Percentiles rank a stretch among this genome's conserved stretches.
phyloP scores from a whole-genome alignment of 768 basidiomycete species.

The Rhodocollybia butyracea region DNA sequence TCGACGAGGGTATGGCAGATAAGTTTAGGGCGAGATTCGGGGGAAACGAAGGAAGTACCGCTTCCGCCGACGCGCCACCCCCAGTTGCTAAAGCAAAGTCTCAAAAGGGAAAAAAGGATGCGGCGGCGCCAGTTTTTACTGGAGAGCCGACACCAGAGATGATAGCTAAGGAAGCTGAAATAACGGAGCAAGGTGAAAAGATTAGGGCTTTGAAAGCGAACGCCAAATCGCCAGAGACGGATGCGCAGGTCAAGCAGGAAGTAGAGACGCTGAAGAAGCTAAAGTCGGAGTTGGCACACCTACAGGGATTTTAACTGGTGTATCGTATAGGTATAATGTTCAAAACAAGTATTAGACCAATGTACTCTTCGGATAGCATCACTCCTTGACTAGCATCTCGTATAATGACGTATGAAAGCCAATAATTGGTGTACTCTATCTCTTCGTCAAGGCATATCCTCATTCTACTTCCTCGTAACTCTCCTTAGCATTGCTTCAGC shows the following conservation, averaged over 20 bases:
- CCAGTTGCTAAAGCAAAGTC: not conserved
- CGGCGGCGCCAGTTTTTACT: constrained; percentile 9
- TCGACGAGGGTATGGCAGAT: constrained; percentile 87
- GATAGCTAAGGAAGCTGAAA: constrained; percentile 67
- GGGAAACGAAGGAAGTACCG: constrained; percentile 45
- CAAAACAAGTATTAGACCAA: too few species aligned
- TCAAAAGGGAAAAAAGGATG: constrained; percentile 3
- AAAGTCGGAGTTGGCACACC: constrained; percentile 52
- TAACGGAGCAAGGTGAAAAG: constrained; percentile 70
- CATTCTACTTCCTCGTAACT: not conserved
- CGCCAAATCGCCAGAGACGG: constrained; percentile 57
- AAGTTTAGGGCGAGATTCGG: constrained; percentile 80
- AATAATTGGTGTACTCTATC: too few species aligned
- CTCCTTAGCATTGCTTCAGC: not conserved
- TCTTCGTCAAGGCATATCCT: too few species aligned
- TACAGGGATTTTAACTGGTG: not conserved
- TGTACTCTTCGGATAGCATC: too few species aligned
- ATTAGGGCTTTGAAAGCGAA: constrained; percentile 72
- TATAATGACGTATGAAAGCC: too few species aligned
- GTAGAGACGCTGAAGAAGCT: constrained; percentile 64
- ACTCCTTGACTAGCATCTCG: too few species aligned
- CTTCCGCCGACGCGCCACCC: constrained; percentile 19
- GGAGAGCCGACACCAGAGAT: constrained; percentile 73
- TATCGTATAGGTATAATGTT: not conserved
- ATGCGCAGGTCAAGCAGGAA: constrained; percentile 56